A percentile compares a stretch with the other conserved stretches of the same genome.
Evolutionary conservation across 768 basidiomycete species (phyloP).

Genomic region (Clavulina sp.): DNA sequence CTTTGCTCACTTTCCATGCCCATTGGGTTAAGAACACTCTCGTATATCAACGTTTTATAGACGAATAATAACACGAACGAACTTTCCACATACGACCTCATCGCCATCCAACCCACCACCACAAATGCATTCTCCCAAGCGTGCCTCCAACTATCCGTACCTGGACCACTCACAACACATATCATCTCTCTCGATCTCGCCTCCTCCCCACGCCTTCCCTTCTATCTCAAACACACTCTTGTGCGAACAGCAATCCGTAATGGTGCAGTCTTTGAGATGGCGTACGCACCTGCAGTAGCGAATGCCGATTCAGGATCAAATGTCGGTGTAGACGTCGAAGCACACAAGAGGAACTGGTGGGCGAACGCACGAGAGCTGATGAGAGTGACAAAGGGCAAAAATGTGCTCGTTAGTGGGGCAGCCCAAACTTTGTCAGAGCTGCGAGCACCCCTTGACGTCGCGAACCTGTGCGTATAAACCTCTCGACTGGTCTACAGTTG

Average conservation of each 20-base stretch:
- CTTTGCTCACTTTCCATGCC: background rate
- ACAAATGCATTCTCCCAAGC: constrained; percentile 55
- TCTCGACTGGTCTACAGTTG: too few relatives aligned
- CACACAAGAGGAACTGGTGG: constrained; percentile 75
- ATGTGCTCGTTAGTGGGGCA: constrained; percentile 53
- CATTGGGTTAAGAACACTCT: background rate
- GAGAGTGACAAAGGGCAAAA: constrained; percentile 67
- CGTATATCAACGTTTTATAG: constrained; percentile 22
- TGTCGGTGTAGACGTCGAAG: too few relatives aligned
- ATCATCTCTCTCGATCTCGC: constrained; percentile 68
- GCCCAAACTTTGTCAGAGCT: constrained; percentile 39
- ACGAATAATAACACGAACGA: constrained; percentile 44
- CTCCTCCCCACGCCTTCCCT: constrained; percentile 50
- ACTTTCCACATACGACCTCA: constrained; percentile 57
- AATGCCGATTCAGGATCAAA: too few relatives aligned
- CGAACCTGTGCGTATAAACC: constrained; percentile 46
- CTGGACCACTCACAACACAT: constrained; percentile 61
- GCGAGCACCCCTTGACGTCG: constrained; percentile 53
- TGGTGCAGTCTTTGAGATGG: constrained; percentile 69
- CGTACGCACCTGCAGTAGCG: constrained; percentile 49
- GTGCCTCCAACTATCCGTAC: constrained; percentile 61
- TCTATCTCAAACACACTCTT: constrained; percentile 67
- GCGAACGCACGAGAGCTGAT: constrained; percentile 56
- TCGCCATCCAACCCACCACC: constrained; percentile 60
- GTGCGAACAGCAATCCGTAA: constrained; percentile 66